These are phyloP conservation scores for Sarocladium brachiariae DNA, from an alignment of 2,329 filamentous ascomycete species.

Conservation along the genomic window DNA sequence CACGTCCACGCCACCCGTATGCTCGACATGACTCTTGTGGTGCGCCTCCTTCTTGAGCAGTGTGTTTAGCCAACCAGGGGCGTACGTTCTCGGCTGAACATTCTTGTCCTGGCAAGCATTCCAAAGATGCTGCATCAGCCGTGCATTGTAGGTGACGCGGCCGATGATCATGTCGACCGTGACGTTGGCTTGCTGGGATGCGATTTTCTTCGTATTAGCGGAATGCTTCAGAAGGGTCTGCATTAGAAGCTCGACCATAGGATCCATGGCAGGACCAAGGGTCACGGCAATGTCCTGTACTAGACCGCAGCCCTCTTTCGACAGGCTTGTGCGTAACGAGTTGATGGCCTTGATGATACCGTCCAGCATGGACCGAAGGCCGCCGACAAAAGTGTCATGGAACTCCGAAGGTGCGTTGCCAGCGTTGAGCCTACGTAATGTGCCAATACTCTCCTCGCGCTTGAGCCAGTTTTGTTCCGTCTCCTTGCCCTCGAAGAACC, in stretches of 20 bases:
- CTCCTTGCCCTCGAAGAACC: slow-evolving; percentile 79
- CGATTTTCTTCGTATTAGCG: slow-evolving; percentile 87
- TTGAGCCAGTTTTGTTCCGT: slow-evolving; percentile 86
- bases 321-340: slow-evolving; percentile 83
- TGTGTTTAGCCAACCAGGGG: slow-evolving; percentile 76
- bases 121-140: slow-evolving; percentile 81
- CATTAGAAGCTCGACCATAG: slow-evolving; percentile 83
- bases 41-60: slow-evolving; percentile 68
- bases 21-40: slow-evolving; percentile 79
- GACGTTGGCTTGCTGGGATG: slow-evolving; percentile 71
- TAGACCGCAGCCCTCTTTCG: slow-evolving; percentile 75
- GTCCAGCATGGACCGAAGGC: slow-evolving; percentile 70
- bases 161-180: slow-evolving; percentile 77
- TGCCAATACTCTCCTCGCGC: slow-evolving; percentile 73
- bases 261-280: slow-evolving; percentile 72
- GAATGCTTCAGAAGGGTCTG: slow-evolving; percentile 86
- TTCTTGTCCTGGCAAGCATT: slow-evolving; percentile 88
- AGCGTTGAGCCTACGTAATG: slow-evolving; percentile 69
- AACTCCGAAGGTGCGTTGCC: slow-evolving; percentile 81
- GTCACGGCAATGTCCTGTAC: slow-evolving; percentile 77
- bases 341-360: slow-evolving; percentile 80
- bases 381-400: slow-evolving; percentile 59
- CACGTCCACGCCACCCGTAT: slow-evolving; percentile 72
- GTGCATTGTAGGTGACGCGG: slow-evolving; percentile 69
- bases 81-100: slow-evolving; percentile 73